Evolutionary conservation across 495 filamentous ascomycete species (phyloP).

Genomic region (Xylaria bambusicola): DNA sequence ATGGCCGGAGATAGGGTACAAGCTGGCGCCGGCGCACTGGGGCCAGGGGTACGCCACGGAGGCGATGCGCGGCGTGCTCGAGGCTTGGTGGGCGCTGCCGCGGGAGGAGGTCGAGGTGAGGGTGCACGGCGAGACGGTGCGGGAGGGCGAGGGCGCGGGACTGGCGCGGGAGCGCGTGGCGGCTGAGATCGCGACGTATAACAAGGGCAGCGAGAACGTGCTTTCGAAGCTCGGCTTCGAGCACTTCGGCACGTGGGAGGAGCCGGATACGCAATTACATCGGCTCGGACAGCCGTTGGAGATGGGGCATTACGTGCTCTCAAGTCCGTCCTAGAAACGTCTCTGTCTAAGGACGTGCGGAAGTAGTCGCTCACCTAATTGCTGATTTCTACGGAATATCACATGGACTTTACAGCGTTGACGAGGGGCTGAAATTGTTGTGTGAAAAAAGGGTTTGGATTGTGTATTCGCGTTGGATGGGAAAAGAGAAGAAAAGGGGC

Average conservation of each 20-base stretch:
- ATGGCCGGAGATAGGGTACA: conserved; percentile 55
- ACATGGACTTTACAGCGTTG: too few species aligned
- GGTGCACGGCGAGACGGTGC: conserved; percentile 14
- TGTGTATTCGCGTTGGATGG: too few species aligned
- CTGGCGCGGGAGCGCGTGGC: neutral
- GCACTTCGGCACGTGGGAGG: conserved; percentile 18
- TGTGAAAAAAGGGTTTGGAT: too few species aligned
- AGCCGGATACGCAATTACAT: conserved; percentile 21
- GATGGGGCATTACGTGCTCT: conserved; percentile 12
- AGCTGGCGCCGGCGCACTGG: conserved; percentile 44
- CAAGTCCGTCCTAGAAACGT: neutral
- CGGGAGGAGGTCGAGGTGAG: conserved; percentile 33
- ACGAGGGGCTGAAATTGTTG: too few species aligned
- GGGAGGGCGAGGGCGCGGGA: neutral
- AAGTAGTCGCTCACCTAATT: too few species aligned
- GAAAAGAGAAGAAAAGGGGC: too few species aligned
- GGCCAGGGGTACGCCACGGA: conserved; percentile 48
- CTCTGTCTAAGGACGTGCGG: too few species aligned
- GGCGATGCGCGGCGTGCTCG: conserved; percentile 41
- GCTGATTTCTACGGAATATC: too few species aligned
- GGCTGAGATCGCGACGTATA: conserved; percentile 14
- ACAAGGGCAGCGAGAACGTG: conserved; percentile 9
- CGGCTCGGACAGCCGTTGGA: conserved; percentile 13
- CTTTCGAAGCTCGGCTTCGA: conserved; percentile 17
- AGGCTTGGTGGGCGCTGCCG: conserved; percentile 37